phyloP scores from a whole-genome alignment of 2,329 filamentous ascomycete species.

The Chrysoporthe puriensis region DNA sequence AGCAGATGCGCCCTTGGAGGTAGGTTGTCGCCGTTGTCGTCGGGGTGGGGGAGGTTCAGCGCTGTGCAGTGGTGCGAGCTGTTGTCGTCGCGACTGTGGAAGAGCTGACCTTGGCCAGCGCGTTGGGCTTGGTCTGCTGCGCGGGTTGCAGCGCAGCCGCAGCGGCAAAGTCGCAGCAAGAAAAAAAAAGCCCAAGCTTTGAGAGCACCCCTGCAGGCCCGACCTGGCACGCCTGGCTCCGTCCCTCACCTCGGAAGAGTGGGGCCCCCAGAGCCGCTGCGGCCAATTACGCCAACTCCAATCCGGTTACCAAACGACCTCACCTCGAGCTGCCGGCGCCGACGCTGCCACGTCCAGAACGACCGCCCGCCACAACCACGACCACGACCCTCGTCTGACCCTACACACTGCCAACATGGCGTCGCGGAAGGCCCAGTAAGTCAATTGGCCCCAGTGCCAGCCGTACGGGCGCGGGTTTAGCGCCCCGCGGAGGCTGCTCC shows the following conservation, averaged over 20 bases:
- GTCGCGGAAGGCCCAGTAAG: conserved; percentile 62
- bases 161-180: background rate
- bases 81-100: background rate
- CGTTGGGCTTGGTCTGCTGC: background rate
- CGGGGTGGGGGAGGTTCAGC: too few species aligned
- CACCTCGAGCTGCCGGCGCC: conserved; percentile 10
- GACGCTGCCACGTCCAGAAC: conserved; percentile 21
- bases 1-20: background rate
- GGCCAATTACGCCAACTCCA: conserved; percentile 25
- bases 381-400: conserved; percentile 32
- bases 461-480: conserved; percentile 2
- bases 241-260: background rate
- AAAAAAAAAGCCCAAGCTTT: conserved; percentile 11
- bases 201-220: conserved; percentile 1
- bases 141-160: background rate
- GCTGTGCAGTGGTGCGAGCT: background rate
- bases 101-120: background rate
- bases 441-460: conserved; percentile 30
- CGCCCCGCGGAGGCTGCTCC: background rate
- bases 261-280: background rate
- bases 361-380: conserved; percentile 25
- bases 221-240: background rate
- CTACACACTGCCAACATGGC: conserved; percentile 57
- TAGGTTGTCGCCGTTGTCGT: background rate
- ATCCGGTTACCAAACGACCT: conserved; percentile 33